Evolutionary conservation across 805 yeast species (phyloP).

Genomic region (Priceomyces castillae): DNA sequence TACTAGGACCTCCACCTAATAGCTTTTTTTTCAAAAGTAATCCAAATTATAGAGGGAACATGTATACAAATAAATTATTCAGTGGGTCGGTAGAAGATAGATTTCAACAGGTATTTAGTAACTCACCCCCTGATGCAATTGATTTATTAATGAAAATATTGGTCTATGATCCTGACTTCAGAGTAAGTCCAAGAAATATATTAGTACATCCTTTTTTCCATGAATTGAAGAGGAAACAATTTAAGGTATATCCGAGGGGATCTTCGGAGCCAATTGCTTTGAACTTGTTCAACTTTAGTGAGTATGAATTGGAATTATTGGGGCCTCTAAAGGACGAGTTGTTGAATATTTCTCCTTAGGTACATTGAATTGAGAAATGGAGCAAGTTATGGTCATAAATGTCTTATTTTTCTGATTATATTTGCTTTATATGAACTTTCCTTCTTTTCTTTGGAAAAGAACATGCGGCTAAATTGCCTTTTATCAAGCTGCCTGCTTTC

Average conservation of each 20-base stretch:
- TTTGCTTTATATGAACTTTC: too few species aligned
- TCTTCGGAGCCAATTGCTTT: conserved; percentile 36
- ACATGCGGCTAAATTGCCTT: neutral
- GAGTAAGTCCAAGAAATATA: conserved; percentile 79
- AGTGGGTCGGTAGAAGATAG: conserved; percentile 53
- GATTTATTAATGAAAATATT: conserved; percentile 78
- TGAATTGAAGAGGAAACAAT: conserved; percentile 63
- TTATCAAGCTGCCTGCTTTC: neutral
- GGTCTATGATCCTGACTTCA: conserved; percentile 84
- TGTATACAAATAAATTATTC: conserved; percentile 63
- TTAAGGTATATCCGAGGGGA: conserved; percentile 57
- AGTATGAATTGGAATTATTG: conserved; percentile 56
- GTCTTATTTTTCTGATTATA: neutral
- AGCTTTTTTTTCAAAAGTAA: conserved; percentile 71
- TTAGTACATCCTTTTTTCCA: conserved; percentile 87
- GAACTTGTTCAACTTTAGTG: conserved; percentile 67
- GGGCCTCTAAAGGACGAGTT: conserved; percentile 39
- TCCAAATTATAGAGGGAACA: conserved; percentile 72
- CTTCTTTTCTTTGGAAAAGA: too few species aligned
- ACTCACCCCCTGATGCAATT: conserved; percentile 82
- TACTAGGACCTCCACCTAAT: conserved; percentile 81
- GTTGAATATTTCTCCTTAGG: conserved; percentile 8
- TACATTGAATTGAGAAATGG: neutral
- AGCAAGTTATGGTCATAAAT: too few species aligned
- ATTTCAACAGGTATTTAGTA: conserved; percentile 47